Evolutionary conservation across 306 rosid species (phyloP).

Genomic region (Hylodesmum podocarpum): DNA sequence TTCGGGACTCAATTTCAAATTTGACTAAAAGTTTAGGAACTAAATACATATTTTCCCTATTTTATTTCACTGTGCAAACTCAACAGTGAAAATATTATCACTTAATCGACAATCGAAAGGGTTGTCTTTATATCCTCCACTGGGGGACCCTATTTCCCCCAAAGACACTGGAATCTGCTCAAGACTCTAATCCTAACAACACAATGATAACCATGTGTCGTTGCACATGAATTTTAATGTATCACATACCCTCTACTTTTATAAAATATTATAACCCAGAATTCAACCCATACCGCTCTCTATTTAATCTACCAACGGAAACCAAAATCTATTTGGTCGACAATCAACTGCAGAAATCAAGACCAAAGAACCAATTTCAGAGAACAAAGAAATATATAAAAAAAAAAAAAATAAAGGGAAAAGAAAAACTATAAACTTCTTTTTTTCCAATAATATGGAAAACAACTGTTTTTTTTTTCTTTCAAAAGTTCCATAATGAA

Average conservation of each 20-base stretch:
- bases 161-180: constrained; percentile 2
- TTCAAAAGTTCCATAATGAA: background rate
- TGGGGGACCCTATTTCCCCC: background rate
- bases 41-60: too few species aligned
- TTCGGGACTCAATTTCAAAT: too few species aligned
- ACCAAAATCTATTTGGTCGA: constrained; percentile 28
- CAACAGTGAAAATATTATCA: constrained; percentile 12
- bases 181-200: constrained; percentile 8
- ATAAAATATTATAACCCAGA: background rate
- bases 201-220: background rate
- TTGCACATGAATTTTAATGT: background rate
- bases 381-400: constrained; percentile 13
- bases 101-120: background rate
- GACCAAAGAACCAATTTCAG: constrained; percentile 10
- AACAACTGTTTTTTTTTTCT: background rate
- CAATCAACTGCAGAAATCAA: constrained; percentile 12
- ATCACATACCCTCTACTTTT: background rate
- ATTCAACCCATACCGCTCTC: constrained; percentile 20
- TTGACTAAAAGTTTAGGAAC: too few species aligned
- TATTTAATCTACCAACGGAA: constrained; percentile 8
- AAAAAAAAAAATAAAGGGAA: background rate
- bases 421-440: background rate
- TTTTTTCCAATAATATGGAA: background rate
- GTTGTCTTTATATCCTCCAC: constrained; percentile 1
- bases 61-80: constrained; percentile 21